phyloP scores from a whole-genome alignment of 1,284 basidiomycete genomes.

The Agroathelia rolfsii region DNA sequence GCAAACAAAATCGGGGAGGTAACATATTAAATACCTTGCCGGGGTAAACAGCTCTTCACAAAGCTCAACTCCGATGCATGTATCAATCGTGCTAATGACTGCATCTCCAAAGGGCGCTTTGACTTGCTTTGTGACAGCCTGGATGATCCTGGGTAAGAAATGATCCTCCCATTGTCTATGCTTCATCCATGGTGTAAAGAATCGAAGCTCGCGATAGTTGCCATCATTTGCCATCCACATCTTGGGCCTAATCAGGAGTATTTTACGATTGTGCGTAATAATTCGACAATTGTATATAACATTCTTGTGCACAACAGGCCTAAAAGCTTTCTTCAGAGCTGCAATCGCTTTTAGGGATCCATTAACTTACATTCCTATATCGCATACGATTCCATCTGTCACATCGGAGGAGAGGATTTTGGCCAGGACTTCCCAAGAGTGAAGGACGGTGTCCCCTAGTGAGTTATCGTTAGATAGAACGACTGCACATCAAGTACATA shows the following conservation, averaged over 20 bases:
- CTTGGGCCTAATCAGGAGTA: conserved; percentile 92
- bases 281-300: conserved; percentile 96
- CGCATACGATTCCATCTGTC: conserved; percentile 75
- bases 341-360: too few relatives aligned
- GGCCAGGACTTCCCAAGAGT: conserved; percentile 92
- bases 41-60: conserved; percentile 98
- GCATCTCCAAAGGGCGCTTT: conserved; percentile 95
- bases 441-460: conserved; percentile 84
- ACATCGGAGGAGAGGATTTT: conserved; percentile 78
- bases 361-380: conserved; percentile 85
- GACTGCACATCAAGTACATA: neutral
- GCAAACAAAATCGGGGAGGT: too few relatives aligned
- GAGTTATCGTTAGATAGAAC: neutral
- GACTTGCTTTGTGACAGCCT: conserved; percentile 83
- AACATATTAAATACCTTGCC: conserved; percentile 61
- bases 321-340: conserved; percentile 29
- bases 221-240: conserved; percentile 99
- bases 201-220: conserved; percentile 93
- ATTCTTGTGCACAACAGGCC: conserved; percentile 95
- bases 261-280: conserved; percentile 78
- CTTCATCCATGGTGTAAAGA: conserved; percentile 94
- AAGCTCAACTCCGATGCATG: conserved; percentile 91
- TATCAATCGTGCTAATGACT: conserved; percentile 88
- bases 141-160: conserved; percentile 80
- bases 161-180: conserved; percentile 83